Conservation (phyloP, 2,329 filamentous ascomycete genomes). For the Fusarium penzigii region DNA sequence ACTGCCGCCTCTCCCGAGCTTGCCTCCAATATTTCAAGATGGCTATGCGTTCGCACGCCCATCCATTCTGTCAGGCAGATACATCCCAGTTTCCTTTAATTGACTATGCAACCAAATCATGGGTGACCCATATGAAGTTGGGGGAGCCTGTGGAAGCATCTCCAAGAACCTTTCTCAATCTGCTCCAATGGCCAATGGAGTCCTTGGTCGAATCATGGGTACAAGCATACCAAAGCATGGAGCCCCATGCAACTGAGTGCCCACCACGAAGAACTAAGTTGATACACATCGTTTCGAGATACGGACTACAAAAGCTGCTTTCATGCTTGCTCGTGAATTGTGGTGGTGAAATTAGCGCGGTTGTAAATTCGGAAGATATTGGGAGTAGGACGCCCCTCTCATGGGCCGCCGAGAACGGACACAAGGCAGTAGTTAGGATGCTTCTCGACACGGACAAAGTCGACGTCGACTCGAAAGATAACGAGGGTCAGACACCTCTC, state of each 20-base stretch:
- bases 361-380: conserved; percentile 1
- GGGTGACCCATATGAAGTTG: no score
- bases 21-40: conserved; percentile 1
- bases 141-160: no score
- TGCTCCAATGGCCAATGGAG: no score
- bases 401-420: conserved; percentile 1
- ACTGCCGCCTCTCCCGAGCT: background rate
- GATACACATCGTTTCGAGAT: conserved; percentile 3
- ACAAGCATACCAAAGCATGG: no score
- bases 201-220: background rate
- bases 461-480: conserved; percentile 2
- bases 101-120: conserved; percentile 1
- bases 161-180: no score
- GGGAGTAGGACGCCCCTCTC: conserved; percentile 3
- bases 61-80: background rate
- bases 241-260: no score
- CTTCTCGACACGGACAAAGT: background rate
- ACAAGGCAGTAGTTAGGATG: background rate
- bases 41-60: background rate
- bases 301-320: background rate
- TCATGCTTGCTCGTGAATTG: background rate
- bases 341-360: background rate
- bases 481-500: conserved; percentile 2
- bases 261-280: background rate
- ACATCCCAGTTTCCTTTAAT: background rate